Conservation (phyloP, 805 yeast species). For the Tetrapisispora fleetii region DNA sequence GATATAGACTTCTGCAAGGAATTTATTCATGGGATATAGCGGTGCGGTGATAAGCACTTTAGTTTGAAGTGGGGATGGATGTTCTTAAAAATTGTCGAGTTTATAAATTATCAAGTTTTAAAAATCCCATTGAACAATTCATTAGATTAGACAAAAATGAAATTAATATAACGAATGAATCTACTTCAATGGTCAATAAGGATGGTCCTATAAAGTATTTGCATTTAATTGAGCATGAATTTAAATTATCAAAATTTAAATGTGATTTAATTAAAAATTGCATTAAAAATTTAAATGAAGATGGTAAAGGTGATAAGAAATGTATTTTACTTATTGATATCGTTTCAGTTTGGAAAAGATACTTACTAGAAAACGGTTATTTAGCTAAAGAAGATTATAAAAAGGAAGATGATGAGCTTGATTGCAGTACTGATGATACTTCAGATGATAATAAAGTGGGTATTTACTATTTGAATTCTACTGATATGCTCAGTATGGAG, state of each 20-base stretch:
- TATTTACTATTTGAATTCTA: conserved; percentile 12
- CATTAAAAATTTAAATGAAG: neutral
- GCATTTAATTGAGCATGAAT: conserved; percentile 21
- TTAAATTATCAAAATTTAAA: conserved; percentile 14
- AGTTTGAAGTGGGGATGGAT: too few species aligned
- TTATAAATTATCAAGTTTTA: conserved; percentile 19
- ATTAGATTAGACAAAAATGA: conserved; percentile 5
- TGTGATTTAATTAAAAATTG: conserved; percentile 5
- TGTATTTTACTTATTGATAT: conserved; percentile 17
- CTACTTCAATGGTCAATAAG: neutral
- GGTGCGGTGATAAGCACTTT: too few species aligned
- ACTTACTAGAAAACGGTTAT: neutral
- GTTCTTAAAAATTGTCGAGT: conserved; percentile 24
- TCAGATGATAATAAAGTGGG: neutral
- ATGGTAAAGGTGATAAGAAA: conserved; percentile 1
- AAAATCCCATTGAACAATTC: conserved; percentile 10
- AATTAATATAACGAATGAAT: neutral
- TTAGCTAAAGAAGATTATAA: neutral
- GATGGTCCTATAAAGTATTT: conserved; percentile 6
- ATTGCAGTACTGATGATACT: too few species aligned
- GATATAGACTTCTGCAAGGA: too few species aligned
- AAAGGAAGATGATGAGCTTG: neutral
- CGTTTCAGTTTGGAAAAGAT: conserved; percentile 14
- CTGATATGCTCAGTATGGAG: conserved; percentile 15
- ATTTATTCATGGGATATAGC: too few species aligned